Conservation (phyloP, 2,329 filamentous ascomycete genomes). For the Neonectria hederae region DNA sequence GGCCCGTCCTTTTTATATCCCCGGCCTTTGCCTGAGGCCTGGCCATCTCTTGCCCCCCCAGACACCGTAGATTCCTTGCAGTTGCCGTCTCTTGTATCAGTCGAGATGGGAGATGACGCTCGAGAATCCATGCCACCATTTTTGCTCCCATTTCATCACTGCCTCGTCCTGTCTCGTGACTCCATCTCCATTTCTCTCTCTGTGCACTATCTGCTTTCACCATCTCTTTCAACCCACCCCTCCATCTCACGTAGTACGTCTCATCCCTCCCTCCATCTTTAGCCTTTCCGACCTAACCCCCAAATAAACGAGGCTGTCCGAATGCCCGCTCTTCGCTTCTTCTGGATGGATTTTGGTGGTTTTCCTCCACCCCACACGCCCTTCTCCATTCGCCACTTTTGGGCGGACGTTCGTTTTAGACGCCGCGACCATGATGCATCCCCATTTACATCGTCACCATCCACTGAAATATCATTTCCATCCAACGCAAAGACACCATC, state of each 20-base stretch:
- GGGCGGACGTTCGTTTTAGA: not conserved
- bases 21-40: constrained; percentile 34
- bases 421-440: constrained; percentile 16
- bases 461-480: constrained; percentile 21
- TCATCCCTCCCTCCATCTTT: constrained; percentile 21
- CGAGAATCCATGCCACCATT: not conserved
- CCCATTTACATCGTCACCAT: constrained; percentile 19
- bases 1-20: constrained; percentile 42
- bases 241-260: constrained; percentile 25
- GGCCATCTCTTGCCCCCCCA: constrained; percentile 14
- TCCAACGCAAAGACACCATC: constrained; percentile 20
- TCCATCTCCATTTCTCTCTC: constrained; percentile 6
- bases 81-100: constrained; percentile 3
- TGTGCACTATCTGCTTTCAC: constrained; percentile 1
- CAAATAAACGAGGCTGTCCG: constrained; percentile 36
- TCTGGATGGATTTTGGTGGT: constrained; percentile 35
- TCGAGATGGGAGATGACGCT: constrained; percentile 19
- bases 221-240: constrained; percentile 20
- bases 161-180: constrained; percentile 18
- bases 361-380: constrained; percentile 31
- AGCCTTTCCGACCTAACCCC: constrained; percentile 9
- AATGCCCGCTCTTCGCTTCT: constrained; percentile 22
- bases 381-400: constrained; percentile 32
- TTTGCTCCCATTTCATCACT: constrained; percentile 12
- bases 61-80: not conserved